phyloP scores from a whole-genome alignment of 1,284 basidiomycete genomes.

The Heterobasidion occidentale region DNA sequence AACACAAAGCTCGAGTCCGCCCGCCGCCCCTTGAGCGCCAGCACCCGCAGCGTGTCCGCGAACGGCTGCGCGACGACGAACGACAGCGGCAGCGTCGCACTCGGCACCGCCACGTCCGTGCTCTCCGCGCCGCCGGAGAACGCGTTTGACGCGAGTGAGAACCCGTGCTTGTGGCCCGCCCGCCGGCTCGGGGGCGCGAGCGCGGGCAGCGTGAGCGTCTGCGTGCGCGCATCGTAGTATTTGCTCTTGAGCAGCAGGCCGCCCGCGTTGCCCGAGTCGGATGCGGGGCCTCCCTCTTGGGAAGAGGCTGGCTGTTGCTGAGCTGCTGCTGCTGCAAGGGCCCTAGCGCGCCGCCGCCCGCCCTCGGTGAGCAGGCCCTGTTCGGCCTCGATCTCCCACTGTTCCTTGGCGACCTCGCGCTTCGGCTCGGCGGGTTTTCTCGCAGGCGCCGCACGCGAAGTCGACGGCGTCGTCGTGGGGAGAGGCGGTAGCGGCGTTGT shows the following conservation, averaged over 20 bases:
- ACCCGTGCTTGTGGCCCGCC: constrained; percentile 44
- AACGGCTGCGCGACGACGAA: constrained; percentile 54
- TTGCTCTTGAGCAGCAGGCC: constrained; percentile 18
- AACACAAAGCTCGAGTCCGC: constrained; percentile 55
- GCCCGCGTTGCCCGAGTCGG: neutral
- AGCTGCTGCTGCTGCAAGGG: constrained; percentile 33
- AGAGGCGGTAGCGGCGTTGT: constrained; percentile 2
- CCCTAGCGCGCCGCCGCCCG: constrained; percentile 55
- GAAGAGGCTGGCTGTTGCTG: constrained; percentile 3
- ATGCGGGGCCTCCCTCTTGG: no score
- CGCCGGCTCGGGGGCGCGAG: constrained; percentile 44
- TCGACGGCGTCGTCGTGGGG: constrained; percentile 11
- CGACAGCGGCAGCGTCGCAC: constrained; percentile 57
- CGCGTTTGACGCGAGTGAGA: constrained; percentile 38
- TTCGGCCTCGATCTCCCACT: constrained; percentile 74
- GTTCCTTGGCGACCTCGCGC: constrained; percentile 46
- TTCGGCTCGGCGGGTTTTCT: constrained; percentile 12
- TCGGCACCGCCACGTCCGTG: constrained; percentile 49
- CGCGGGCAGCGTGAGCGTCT: constrained; percentile 57
- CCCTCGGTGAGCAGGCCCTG: constrained; percentile 66
- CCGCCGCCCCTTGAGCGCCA: constrained; percentile 57
- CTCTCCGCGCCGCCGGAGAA: constrained; percentile 24
- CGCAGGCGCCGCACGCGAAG: constrained; percentile 6
- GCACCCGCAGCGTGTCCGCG: constrained; percentile 47
- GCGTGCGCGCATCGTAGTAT: constrained; percentile 46